These are phyloP conservation scores for Ogataea pini DNA, from an alignment of 805 yeast genomes.

Conservation along the genomic window DNA sequence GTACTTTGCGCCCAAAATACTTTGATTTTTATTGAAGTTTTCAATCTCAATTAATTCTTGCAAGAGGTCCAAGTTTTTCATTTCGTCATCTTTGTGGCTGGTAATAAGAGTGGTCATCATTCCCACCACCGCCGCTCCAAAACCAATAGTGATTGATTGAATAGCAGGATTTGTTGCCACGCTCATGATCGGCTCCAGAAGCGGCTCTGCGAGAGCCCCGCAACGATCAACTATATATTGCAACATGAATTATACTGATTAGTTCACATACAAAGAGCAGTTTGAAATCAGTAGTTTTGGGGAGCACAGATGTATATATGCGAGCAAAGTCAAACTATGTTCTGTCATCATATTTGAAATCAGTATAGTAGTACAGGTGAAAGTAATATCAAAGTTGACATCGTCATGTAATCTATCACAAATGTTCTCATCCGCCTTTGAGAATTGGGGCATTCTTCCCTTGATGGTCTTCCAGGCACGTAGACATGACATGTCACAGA, in stretches of 20 bases:
- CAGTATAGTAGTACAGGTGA: not conserved
- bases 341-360: not conserved
- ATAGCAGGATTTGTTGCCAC: conserved; percentile 17
- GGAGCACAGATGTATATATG: not conserved
- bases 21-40: conserved; percentile 17
- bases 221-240: not conserved
- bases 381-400: not conserved
- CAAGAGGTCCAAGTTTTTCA: conserved; percentile 11
- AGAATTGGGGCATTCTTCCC: not conserved
- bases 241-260: not conserved
- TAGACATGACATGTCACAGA: not conserved
- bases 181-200: conserved; percentile 6
- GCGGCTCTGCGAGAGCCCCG: conserved; percentile 7
- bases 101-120: conserved; percentile 19
- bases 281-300: not conserved
- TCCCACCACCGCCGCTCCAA: conserved; percentile 23
- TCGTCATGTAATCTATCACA: not conserved
- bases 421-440: not conserved
- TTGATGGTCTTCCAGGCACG: not conserved
- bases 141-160: conserved; percentile 21
- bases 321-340: not conserved
- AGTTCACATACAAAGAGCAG: no score
- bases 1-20: conserved; percentile 11
- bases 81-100: conserved; percentile 10
- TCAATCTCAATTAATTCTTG: conserved; percentile 22